Evolutionary conservation across 371 early-diverging fungal species (phyloP), one percentile per base, ranked within the genome.

Genomic region (Cokeromyces recurvatus): DNA sequence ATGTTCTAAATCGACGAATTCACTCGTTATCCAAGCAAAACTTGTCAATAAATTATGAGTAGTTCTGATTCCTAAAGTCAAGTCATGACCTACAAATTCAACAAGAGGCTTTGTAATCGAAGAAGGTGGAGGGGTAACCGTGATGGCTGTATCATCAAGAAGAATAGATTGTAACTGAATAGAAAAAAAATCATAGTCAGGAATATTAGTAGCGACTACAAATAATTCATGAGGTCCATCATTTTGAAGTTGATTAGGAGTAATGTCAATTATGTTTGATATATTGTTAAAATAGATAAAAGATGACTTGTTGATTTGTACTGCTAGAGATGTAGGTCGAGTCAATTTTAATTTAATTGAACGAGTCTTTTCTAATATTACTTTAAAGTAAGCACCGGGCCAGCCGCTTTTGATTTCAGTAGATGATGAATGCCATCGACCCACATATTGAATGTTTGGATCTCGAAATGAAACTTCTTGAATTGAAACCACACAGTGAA

Each of bases 351-450:
- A 34, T 25, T 47, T 42, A 10, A 68, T 46, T 24, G 19, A 38
- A 12, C 38, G 23, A 5, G 59, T 59, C 5, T 49, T 36, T 22
- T 59, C 27, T n/a, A 56, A 21, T n/a, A 46, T 43, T 2, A 64
- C 57, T 51, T 59, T 60, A 22, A 68, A 58, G 47, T 72, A 72
- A 27, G 72, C 68, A 31, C 72, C 72, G 19, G 72, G 68, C 72
- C 72, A 72, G 27, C 57, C 48, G 41, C 62, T 68, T 48, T 56
- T 55, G 21, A 65, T 67, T 20, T 43, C 40, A 9, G 48, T 38
- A 10, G 38, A 9, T n/a, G 53, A 47, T 9, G 47, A 23, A n/a
- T 58, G 63, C 72, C 72, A 72, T 34, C 64, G 66, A 22, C 72
- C 72, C 50, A 53, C 50, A 32, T 68, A 72, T n/a, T 62, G 55